Percentiles rank a stretch among this genome's conserved stretches.
phyloP scores from a whole-genome alignment of 352 stramenopile species.

The Globisporangium spiculum region DNA sequence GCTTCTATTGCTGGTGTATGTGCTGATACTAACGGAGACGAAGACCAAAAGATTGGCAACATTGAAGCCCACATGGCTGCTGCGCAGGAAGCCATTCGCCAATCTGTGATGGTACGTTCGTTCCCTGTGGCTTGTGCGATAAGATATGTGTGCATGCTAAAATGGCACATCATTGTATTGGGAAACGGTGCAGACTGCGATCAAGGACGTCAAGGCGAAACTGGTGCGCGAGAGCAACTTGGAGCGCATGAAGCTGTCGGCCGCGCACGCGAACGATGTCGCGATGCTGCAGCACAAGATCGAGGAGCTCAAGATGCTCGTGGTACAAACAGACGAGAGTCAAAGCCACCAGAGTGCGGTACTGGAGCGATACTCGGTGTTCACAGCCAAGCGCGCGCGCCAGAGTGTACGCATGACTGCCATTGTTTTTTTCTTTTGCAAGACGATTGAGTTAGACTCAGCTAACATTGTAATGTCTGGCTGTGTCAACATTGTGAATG shows the following conservation, averaged over 20 bases:
- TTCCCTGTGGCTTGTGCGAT: no score
- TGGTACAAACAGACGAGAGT: constrained; percentile 13
- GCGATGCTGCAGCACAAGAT: constrained; percentile 45
- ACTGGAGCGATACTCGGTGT: constrained; percentile 33
- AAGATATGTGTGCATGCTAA: no score
- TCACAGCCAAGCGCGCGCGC: constrained; percentile 23
- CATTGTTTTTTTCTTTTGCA: no score
- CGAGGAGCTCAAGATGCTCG: constrained; percentile 33
- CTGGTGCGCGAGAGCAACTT: constrained; percentile 25
- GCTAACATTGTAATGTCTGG: no score
- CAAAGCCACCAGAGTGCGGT: constrained; percentile 12
- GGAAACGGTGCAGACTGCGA: constrained; percentile 19
- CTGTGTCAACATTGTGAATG: background rate
- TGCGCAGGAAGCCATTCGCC: constrained; percentile 34
- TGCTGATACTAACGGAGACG: background rate
- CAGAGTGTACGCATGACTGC: constrained; percentile 13
- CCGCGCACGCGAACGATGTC: constrained; percentile 40
- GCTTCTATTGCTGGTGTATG: background rate
- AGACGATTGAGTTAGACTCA: no score
- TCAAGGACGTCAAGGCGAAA: constrained; percentile 25
- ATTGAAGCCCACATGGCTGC: constrained; percentile 31
- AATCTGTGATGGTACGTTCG: constrained; percentile 26
- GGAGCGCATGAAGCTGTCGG: constrained; percentile 47
- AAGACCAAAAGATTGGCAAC: constrained; percentile 18
- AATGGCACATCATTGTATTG: background rate